phyloP scores from a whole-genome alignment of 2,329 filamentous ascomycete species.

The Fusarium torulosum region DNA sequence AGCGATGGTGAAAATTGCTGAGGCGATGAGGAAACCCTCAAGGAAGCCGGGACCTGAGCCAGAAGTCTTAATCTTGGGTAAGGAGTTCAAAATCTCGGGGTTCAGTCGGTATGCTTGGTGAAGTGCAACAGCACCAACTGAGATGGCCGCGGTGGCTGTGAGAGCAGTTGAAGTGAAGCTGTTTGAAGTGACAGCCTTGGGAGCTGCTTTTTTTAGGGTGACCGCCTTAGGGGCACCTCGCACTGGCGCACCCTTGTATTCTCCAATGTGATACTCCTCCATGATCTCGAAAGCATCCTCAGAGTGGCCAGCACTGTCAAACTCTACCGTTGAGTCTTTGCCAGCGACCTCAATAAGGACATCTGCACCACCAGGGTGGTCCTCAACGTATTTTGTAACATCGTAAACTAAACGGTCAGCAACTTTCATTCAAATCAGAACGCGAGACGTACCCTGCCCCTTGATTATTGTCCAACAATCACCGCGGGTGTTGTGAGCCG shows the following conservation, averaged over 20 bases:
- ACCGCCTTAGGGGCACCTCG: conserved; percentile 30
- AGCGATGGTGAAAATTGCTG: conserved; percentile 44
- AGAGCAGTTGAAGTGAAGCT: conserved; percentile 13
- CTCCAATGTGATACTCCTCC: conserved; percentile 54
- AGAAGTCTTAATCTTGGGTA: conserved; percentile 26
- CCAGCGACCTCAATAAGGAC: conserved; percentile 82
- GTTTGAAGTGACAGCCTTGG: conserved; percentile 30
- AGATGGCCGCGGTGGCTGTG: conserved; percentile 23
- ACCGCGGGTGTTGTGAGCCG: conserved; percentile 60
- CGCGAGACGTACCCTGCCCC: conserved; percentile 62
- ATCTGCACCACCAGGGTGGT: conserved; percentile 80
- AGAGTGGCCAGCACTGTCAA: conserved; percentile 87
- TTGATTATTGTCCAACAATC: conserved; percentile 69
- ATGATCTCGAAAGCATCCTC: conserved; percentile 66
- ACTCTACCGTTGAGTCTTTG: conserved; percentile 81
- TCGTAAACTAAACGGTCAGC: conserved; percentile 64
- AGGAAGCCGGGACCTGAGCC: conserved; percentile 29
- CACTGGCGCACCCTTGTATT: conserved; percentile 50
- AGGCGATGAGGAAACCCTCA: conserved; percentile 31
- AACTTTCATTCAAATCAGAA: not conserved
- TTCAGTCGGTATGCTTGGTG: conserved; percentile 34
- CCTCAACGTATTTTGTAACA: conserved; percentile 67
- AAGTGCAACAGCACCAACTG: conserved; percentile 21
- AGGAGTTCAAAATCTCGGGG: conserved; percentile 4
- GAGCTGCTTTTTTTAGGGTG: conserved; percentile 15